These are phyloP conservation scores for Corymbia calophylla DNA, from an alignment of 441 rosid species.

Conservation along the genomic window DNA sequence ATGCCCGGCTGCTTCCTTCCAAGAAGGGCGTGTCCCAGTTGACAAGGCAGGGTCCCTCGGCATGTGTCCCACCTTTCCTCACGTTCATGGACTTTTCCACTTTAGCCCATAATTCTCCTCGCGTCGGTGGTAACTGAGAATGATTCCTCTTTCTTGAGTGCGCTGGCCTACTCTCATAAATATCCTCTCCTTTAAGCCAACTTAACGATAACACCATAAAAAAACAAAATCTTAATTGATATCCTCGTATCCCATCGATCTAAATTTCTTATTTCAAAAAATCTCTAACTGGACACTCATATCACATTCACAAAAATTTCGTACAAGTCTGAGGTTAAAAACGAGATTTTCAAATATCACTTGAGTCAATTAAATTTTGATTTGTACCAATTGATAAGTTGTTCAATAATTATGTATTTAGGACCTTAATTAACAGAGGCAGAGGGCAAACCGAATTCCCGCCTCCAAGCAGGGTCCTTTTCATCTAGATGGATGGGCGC, in stretches of 20 bases:
- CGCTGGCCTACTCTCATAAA: background rate
- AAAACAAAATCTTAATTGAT: background rate
- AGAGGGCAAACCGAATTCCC: background rate
- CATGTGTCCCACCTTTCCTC: background rate
- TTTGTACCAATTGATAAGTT: accelerated
- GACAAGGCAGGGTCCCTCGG: background rate
- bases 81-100: background rate
- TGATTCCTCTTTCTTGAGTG: background rate
- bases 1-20: background rate
- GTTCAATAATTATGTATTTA: background rate
- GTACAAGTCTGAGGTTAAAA: background rate
- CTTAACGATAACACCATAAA: background rate
- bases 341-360: background rate
- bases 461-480: background rate
- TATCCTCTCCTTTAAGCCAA: background rate
- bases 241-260: background rate
- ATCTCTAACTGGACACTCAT: accelerated
- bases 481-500: background rate
- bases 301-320: accelerated
- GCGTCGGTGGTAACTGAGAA: background rate
- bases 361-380: background rate
- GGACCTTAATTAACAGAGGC: background rate
- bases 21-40: background rate
- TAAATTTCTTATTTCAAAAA: background rate
- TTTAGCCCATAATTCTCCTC: background rate